phyloP scores from a whole-genome alignment of 2,329 filamentous ascomycete genomes.

The Botrytis squamosa region DNA sequence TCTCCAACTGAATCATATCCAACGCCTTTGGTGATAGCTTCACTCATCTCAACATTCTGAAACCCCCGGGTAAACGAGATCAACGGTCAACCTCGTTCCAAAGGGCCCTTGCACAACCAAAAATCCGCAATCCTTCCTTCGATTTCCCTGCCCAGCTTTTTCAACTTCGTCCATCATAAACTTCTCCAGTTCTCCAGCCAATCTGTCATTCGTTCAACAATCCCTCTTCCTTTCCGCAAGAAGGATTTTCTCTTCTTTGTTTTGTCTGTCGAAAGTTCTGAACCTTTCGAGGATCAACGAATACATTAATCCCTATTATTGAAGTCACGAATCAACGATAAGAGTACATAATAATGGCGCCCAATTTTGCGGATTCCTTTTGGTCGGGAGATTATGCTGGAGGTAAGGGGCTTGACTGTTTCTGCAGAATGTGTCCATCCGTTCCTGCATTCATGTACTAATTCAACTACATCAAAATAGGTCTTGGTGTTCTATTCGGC shows the following conservation, averaged over 20 bases:
- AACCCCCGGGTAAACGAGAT: conserved; percentile 7
- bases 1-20: background rate
- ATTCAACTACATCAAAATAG: conserved; percentile 41
- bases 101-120: conserved; percentile 20
- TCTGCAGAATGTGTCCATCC: background rate
- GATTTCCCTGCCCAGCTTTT: conserved; percentile 1
- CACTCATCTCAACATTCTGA: background rate
- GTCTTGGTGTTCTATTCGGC: conserved; percentile 88
- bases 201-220: conserved; percentile 16
- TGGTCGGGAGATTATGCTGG: conserved; percentile 98
- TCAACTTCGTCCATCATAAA: background rate
- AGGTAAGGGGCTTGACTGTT: conserved; percentile 52
- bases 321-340: conserved; percentile 14
- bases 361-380: conserved; percentile 91
- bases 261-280: background rate
- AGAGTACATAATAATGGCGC: conserved; percentile 55
- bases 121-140: conserved; percentile 10
- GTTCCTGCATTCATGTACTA: conserved; percentile 21
- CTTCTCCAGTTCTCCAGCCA: conserved; percentile 4
- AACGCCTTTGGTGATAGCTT: conserved; percentile 6
- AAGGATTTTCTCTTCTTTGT: background rate
- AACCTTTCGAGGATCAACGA: background rate
- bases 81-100: background rate
- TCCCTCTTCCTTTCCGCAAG: background rate
- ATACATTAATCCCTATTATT: conserved; percentile 4